Evolutionary conservation across 768 basidiomycete genomes (phyloP).

Genomic region (Rhizopogon vesiculosus): DNA sequence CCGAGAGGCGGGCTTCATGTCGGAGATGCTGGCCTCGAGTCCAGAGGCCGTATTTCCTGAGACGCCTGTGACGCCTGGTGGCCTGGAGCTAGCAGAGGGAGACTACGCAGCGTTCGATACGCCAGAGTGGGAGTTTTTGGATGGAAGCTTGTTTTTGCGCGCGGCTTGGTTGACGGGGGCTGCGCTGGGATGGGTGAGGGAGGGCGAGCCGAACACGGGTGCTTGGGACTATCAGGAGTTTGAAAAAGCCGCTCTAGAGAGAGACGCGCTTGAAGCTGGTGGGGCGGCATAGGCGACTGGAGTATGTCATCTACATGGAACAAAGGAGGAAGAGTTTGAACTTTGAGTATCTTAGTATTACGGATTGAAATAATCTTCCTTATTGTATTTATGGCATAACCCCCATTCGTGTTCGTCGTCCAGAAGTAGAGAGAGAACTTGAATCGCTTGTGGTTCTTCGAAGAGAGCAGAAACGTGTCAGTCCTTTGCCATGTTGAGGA

Average conservation of each 20-base stretch:
- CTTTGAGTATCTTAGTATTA: background rate
- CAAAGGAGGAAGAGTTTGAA: background rate
- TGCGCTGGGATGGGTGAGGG: slow-evolving; percentile 35
- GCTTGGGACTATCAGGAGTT: slow-evolving; percentile 27
- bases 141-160: slow-evolving; percentile 62
- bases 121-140: slow-evolving; percentile 43
- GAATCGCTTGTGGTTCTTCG: too few species aligned
- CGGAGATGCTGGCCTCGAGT: slow-evolving; percentile 10
- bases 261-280: slow-evolving; percentile 13
- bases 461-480: too few species aligned
- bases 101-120: slow-evolving; percentile 27
- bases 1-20: slow-evolving; percentile 30
- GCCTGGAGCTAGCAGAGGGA: slow-evolving; percentile 4
- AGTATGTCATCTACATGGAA: background rate
- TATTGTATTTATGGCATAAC: too few species aligned
- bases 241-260: slow-evolving; percentile 16
- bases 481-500: too few species aligned
- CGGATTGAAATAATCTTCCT: too few species aligned
- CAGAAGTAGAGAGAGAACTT: too few species aligned
- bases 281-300: background rate
- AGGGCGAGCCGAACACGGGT: slow-evolving; percentile 28
- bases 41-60: background rate
- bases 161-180: slow-evolving; percentile 48
- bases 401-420: too few species aligned
- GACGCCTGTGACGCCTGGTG: background rate